Conservation (phyloP, 495 filamentous ascomycete species). For the Filosporella fistucella region DNA sequence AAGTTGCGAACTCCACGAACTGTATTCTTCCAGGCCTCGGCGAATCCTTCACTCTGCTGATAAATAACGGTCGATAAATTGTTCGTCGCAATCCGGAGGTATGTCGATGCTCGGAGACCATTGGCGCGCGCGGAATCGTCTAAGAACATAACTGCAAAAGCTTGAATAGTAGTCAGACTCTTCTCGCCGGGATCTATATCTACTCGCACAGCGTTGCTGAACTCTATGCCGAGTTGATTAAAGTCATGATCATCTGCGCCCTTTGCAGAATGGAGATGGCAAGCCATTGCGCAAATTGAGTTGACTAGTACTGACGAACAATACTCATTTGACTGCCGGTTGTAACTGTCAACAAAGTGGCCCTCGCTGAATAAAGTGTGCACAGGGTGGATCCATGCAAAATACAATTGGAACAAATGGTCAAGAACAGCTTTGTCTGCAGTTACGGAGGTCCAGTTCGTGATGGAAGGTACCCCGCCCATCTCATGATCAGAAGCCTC, state of each 20-base stretch:
- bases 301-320: slow-evolving; percentile 34
- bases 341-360: slow-evolving; percentile 30
- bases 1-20: slow-evolving; percentile 19
- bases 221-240: slow-evolving; percentile 25
- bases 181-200: slow-evolving; percentile 19
- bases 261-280: slow-evolving; percentile 26
- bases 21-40: slow-evolving; percentile 19
- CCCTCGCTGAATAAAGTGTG: slow-evolving; percentile 36
- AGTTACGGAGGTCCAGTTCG: slow-evolving; percentile 31
- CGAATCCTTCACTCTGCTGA: slow-evolving; percentile 10
- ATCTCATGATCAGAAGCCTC: slow-evolving; percentile 23
- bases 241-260: slow-evolving; percentile 23
- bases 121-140: slow-evolving; percentile 27
- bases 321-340: slow-evolving; percentile 20
- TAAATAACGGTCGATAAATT: slow-evolving; percentile 3
- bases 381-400: slow-evolving; percentile 40
- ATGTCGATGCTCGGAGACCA: slow-evolving; percentile 28
- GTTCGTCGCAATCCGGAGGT: slow-evolving; percentile 27
- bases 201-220: slow-evolving; percentile 27
- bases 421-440: slow-evolving; percentile 24
- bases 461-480: slow-evolving; percentile 8
- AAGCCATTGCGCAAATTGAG: slow-evolving; percentile 38
- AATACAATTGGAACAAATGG: slow-evolving; percentile 38
- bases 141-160: slow-evolving; percentile 32
- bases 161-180: slow-evolving; percentile 27